Percentiles rank a stretch among this genome's conserved stretches.
phyloP scores from a whole-genome alignment of 1,284 basidiomycete genomes.

The Trichosporon ovoides region DNA sequence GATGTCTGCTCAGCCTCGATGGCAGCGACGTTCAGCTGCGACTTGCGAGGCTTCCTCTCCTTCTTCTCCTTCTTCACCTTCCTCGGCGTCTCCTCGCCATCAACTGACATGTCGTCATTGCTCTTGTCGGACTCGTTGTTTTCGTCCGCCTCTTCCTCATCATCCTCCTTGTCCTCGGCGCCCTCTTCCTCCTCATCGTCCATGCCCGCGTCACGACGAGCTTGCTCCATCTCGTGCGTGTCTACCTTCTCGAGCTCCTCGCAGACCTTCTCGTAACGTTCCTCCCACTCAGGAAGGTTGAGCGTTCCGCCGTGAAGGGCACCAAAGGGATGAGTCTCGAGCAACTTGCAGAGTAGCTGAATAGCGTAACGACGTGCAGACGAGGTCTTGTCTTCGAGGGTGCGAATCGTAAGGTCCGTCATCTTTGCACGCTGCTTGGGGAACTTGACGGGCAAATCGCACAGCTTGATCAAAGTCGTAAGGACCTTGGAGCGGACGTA shows the following conservation, averaged over 20 bases:
- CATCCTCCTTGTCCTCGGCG: conserved; percentile 37
- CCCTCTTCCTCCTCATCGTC: conserved; percentile 41
- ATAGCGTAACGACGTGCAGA: conserved; percentile 82
- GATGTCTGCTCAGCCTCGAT: conserved; percentile 61
- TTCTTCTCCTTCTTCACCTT: conserved; percentile 51
- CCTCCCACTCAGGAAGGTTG: conserved; percentile 67
- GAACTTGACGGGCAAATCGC: conserved; percentile 71
- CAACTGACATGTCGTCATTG: background rate
- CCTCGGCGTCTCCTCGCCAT: conserved; percentile 16
- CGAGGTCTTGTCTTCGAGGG: conserved; percentile 85
- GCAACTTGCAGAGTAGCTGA: conserved; percentile 67
- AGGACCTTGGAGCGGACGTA: conserved; percentile 90
- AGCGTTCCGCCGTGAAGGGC: conserved; percentile 78
- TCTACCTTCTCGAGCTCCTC: conserved; percentile 59
- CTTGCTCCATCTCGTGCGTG: conserved; percentile 52
- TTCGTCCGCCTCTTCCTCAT: conserved; percentile 25
- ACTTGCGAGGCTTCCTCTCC: conserved; percentile 56
- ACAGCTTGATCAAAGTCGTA: conserved; percentile 63
- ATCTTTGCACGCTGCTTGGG: conserved; percentile 78
- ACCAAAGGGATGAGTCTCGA: conserved; percentile 87
- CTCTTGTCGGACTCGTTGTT: conserved; percentile 7
- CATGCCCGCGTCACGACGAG: conserved; percentile 43
- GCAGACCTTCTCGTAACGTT: conserved; percentile 57
- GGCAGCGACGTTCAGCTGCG: conserved; percentile 57
- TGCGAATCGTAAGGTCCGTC: conserved; percentile 67